Conservation (phyloP, 2,329 filamentous ascomycete species). For the Xylariaceae sp. region DNA sequence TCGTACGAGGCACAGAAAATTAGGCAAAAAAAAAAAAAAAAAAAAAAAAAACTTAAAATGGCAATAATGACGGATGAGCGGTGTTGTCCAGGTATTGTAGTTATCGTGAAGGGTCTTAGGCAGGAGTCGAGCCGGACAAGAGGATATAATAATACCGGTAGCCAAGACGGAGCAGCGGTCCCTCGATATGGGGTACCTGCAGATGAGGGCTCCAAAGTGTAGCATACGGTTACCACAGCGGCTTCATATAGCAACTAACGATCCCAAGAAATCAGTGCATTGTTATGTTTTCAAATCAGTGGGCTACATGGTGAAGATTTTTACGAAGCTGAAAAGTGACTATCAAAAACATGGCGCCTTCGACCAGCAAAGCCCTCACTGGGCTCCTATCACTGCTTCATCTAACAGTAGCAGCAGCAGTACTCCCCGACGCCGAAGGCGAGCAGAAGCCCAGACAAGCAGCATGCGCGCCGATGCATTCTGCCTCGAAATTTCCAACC, state of each 20-base stretch:
- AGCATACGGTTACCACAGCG: background rate
- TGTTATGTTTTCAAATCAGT: too few relatives aligned
- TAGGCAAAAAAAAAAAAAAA: too few relatives aligned
- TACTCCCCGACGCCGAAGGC: background rate
- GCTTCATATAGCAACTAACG: too few relatives aligned
- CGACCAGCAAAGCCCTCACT: background rate
- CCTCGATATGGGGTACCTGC: background rate
- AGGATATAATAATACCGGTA: background rate
- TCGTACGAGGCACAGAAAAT: too few relatives aligned
- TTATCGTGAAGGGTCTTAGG: too few relatives aligned
- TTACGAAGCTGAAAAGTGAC: background rate
- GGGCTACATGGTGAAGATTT: too few relatives aligned
- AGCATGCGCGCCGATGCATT: slow-evolving; percentile 35
- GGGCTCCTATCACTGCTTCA: slow-evolving; percentile 7
- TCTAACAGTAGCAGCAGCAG: slow-evolving; percentile 2
- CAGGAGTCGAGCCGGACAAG: too few relatives aligned
- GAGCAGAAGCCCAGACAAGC: slow-evolving; percentile 13
- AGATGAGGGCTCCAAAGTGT: background rate
- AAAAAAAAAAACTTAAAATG: too few relatives aligned
- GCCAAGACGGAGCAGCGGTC: background rate
- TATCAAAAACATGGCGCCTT: slow-evolving; percentile 14
- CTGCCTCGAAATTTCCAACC: slow-evolving; percentile 39
- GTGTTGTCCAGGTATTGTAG: too few relatives aligned
- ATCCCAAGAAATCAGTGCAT: too few relatives aligned
- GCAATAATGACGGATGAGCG: too few relatives aligned